phyloP scores from a whole-genome alignment of 2,329 filamentous ascomycete species.

The Teratosphaeria destructans region DNA sequence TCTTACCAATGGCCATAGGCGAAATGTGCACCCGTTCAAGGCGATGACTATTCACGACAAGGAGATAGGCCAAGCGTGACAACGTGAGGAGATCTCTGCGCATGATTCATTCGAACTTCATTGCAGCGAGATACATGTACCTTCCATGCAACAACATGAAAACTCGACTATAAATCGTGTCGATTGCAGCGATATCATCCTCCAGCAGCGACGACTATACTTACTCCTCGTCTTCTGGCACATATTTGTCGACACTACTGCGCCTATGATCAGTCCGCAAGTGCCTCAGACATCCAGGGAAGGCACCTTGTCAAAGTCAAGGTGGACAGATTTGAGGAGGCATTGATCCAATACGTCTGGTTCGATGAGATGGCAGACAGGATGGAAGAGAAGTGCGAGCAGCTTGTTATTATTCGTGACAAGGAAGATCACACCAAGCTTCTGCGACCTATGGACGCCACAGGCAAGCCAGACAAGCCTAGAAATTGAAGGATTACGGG shows the following conservation, averaged over 20 bases:
- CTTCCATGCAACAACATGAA: too few species aligned
- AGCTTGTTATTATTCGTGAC: not conserved
- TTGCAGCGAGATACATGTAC: too few species aligned
- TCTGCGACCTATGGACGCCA: not conserved
- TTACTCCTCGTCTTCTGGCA: too few species aligned
- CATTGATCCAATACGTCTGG: not conserved
- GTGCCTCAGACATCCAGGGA: not conserved
- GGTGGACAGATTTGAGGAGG: not conserved
- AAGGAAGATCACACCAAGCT: not conserved
- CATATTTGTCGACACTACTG: not conserved
- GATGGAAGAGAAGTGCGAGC: not conserved
- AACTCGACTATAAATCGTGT: too few species aligned
- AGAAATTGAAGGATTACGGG: too few species aligned
- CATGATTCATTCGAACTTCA: too few species aligned
- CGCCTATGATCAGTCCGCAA: not conserved
- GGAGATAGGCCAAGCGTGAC: too few species aligned
- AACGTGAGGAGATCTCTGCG: too few species aligned
- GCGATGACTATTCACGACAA: too few species aligned
- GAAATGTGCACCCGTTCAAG: not conserved
- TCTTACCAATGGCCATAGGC: not conserved
- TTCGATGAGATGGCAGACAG: not conserved
- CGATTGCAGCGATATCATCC: too few species aligned
- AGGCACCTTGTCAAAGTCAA: not conserved
- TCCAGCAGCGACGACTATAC: too few species aligned
- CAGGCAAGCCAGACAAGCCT: not conserved